phyloP scores from a whole-genome alignment of 495 filamentous ascomycete species.

The Penicillium argentinense region DNA sequence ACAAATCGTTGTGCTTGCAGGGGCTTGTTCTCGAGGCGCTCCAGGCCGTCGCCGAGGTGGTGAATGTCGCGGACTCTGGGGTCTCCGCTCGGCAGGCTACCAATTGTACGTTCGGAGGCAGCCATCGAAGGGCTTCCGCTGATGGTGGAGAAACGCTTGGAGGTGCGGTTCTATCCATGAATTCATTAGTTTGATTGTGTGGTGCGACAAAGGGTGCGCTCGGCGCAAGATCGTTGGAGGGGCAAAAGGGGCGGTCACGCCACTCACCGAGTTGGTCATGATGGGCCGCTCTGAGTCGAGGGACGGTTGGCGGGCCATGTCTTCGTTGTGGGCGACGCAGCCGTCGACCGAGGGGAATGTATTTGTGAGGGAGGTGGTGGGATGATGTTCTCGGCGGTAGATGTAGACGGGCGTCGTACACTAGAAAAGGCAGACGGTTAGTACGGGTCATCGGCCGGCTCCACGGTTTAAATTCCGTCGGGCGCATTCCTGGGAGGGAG shows the following conservation, averaged over 20 bases:
- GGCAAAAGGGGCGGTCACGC: no score
- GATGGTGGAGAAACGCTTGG: conserved; percentile 79
- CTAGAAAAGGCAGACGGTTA: background rate
- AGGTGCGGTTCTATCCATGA: conserved; percentile 66
- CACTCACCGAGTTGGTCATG: conserved; percentile 74
- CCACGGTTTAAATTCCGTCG: no score
- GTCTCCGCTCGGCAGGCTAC: conserved; percentile 58
- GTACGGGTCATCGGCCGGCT: no score
- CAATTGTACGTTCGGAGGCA: conserved; percentile 59
- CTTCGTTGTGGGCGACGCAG: background rate
- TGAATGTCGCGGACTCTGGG: conserved; percentile 69
- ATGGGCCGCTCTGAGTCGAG: conserved; percentile 75
- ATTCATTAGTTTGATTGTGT: no score
- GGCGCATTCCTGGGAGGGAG: no score
- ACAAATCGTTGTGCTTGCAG: conserved; percentile 82
- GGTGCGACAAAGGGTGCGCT: background rate
- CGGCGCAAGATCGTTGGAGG: no score
- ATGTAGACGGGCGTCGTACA: no score
- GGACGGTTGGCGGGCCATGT: conserved; percentile 62
- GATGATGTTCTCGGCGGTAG: no score
- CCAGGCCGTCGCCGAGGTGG: conserved; percentile 76
- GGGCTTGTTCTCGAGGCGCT: conserved; percentile 89
- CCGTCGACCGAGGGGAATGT: background rate
- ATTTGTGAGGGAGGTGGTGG: background rate
- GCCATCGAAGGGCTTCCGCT: conserved; percentile 72